phyloP scores from a whole-genome alignment of 163 green algal species.

The Scenedesmus sp. region DNA sequence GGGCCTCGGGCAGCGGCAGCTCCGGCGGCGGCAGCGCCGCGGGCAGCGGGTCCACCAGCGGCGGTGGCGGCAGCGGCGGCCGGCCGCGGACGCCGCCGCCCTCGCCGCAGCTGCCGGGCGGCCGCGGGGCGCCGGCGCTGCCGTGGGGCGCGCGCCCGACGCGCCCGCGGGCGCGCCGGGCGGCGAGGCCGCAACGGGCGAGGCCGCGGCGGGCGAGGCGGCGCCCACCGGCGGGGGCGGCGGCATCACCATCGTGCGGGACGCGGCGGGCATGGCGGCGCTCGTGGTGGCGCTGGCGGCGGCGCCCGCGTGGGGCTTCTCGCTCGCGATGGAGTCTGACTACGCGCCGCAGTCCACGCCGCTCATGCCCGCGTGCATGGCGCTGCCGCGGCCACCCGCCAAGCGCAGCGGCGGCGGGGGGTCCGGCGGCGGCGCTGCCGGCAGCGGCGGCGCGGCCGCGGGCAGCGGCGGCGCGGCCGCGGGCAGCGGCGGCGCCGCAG shows the following conservation, averaged over 20 bases:
- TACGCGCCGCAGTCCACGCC: conserved; percentile 32
- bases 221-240: background rate
- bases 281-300: conserved; percentile 1
- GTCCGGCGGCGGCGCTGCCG: background rate
- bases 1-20: too few species aligned
- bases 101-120: background rate
- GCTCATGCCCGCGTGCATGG: conserved; percentile 10
- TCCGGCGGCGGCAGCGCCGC: too few species aligned
- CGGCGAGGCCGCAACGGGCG: too few species aligned
- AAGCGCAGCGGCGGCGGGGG: background rate
- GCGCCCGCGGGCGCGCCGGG: too few species aligned
- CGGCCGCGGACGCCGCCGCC: background rate
- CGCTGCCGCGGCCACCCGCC: background rate
- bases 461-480: background rate
- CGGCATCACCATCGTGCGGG: conserved; percentile 41
- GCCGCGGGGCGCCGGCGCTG: background rate
- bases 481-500: background rate
- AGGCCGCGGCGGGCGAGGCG: too few species aligned
- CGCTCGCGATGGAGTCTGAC: conserved; percentile 39
- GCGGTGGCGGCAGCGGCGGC: too few species aligned
- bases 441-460: background rate
- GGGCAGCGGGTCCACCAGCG: too few species aligned
- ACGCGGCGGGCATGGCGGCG: conserved; percentile 23
- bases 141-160: too few species aligned
- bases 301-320: conserved; percentile 45